These are phyloP conservation scores for Asterionellopsis glacialis DNA, from an alignment of 108 stramenopile species.

Conservation along the genomic window DNA sequence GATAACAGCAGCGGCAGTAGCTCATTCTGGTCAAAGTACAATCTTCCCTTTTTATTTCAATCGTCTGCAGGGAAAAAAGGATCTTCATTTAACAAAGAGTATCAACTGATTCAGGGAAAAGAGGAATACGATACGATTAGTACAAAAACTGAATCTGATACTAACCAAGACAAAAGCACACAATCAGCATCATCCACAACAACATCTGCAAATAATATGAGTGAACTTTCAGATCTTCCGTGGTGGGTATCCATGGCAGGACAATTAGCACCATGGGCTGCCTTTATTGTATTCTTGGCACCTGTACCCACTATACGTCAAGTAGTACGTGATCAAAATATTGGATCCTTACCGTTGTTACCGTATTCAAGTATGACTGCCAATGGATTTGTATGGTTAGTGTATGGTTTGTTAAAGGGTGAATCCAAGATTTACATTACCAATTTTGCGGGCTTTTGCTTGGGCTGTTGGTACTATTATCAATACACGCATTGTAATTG, in stretches of 20 bases:
- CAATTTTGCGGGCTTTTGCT: slow-evolving; percentile 47
- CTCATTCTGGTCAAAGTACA: no score
- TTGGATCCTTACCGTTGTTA: slow-evolving; percentile 60
- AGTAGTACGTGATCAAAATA: slow-evolving; percentile 42
- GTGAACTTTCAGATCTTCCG: slow-evolving; percentile 4
- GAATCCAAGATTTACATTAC: slow-evolving; percentile 40
- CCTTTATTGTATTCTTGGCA: slow-evolving; percentile 43
- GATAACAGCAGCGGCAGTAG: no score
- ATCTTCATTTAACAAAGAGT: no score
- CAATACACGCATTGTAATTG: slow-evolving; percentile 20
- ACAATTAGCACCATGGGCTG: slow-evolving; percentile 34
- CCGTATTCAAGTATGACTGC: slow-evolving; percentile 73
- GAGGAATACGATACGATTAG: no score
- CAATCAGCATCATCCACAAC: no score
- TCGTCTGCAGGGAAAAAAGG: no score
- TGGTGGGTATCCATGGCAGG: slow-evolving; percentile 28
- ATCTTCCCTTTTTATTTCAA: no score
- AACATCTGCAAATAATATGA: no score
- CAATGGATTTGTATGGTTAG: slow-evolving; percentile 36
- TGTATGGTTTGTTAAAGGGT: slow-evolving; percentile 49
- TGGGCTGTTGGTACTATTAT: slow-evolving; percentile 52
- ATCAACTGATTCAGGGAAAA: no score
- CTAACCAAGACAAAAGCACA: no score
- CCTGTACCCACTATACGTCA: slow-evolving; percentile 65
- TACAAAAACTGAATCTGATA: no score